Base-by-base conservation (phyloP, 2,329 filamentous ascomycete species). In the Pseudogymnoascus sp. region DNA sequence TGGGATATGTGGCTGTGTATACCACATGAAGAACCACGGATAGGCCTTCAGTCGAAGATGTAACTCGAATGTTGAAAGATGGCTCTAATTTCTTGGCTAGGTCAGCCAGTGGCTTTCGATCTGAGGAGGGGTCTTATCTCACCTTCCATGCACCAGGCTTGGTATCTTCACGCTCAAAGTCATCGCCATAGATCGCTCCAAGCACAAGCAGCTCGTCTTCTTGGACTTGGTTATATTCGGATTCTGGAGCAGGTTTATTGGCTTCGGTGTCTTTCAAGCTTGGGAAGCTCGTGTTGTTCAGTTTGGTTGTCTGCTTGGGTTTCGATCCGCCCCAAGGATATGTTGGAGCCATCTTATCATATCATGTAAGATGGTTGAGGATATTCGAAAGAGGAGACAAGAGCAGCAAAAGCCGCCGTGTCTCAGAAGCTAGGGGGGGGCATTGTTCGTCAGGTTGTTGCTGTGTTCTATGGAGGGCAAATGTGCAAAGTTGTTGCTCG, bases 1-100 rank as follows among this genome's bases (percentile, higher is more conserved):
- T 96, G 3, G 93, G 95, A 73, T 97, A 97, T 0, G 93, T 96
- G 6, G 92, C 89, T 7, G 91, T 95, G 68, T 97, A 79, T 63
- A 90, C 88, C 61, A 96, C 91, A 59, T 84, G 82, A n/a, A 97
- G 77, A 1, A 85, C 86, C 40, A 92, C 80, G 26, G 82, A 82
- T 65, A 91, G 83, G 59, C 92, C 88, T 38, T 86, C 82, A 70
- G 95, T 88, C 0, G 86, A 87, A 3, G 86, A 86, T 9, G 85
- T 91, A 67, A 97, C 81, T 61, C 83, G 85, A 61, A 97, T 86
- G 68, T 90, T 90, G 74, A 97, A 96, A 0, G 86, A 83, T 15
- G 91, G 88, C 72, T 96, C 90, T 3, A 88, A 86, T 84, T 91
- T 92, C 84, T 90, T 40, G 50, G 59, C 17, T 53, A 59, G 40